Base-by-base conservation (phyloP, 257 asterid species). In the Henckelia pumila region DNA sequence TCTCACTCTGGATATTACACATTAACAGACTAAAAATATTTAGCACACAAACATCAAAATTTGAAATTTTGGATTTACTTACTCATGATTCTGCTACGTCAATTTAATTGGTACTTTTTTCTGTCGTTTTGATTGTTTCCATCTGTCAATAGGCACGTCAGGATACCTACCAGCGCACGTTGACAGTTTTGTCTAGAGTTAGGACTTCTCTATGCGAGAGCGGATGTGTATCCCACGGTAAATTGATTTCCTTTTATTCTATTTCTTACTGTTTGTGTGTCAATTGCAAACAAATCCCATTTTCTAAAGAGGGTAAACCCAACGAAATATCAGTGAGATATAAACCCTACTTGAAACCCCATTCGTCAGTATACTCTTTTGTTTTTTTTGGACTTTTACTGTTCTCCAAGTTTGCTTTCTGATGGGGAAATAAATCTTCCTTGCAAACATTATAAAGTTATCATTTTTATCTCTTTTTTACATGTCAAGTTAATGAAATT, bases 171-270 rank as follows among this genome's bases (percentile, higher is more conserved):
- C 96, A 93, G 52, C 88, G 95, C 50, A 81, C 97, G 10, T 79
- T 90, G 77, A 82, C 95, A 8, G 89, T 93, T 71, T 77, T 93
- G 74, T 81, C 95, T 7, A 77, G 96, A 80, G 84, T 93, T 58
- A 81, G 66, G 80, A 56, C 74, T 50, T 73, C 88, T 17, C 21
- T 93, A 53, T 64, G 75, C 49, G 78, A 76, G 58, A 78, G 78
- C 69, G 81, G 84, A 73, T 58, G 75, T 28, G 59, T 84, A 67
- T 53, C 84, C 67, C 55, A 65, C 19, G 91, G 99, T 90, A 75
- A 66, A 40, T 19, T 14, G 2, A 40, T 40, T 40, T 40, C 19
- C 19, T 40, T 40, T 40, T 17, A 47, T 16, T 20, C 0, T 47
- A 47, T 0, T 3, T 13, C 52, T 40, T 40, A 13, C 52, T 40